phyloP scores from a whole-genome alignment of 2,329 filamentous ascomycete species.

The Paecilomyces variotii region DNA sequence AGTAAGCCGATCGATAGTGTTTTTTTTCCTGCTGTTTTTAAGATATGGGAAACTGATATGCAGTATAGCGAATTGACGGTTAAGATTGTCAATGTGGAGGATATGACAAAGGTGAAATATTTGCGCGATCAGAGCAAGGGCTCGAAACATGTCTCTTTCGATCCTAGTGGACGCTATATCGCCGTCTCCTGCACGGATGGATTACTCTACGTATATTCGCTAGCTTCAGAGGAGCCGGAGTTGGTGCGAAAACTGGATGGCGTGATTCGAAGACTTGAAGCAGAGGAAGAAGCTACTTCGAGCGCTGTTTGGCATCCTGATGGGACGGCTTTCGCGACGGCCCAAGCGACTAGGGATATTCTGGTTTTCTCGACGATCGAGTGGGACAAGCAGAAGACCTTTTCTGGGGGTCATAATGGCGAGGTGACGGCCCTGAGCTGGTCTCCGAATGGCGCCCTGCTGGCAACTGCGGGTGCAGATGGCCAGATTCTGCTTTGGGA shows the following conservation, averaged over 20 bases:
- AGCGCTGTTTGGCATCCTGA: constrained; percentile 87
- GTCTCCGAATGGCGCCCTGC: constrained; percentile 88
- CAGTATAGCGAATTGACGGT: constrained; percentile 69
- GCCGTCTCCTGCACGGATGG: constrained; percentile 84
- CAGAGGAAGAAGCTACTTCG: constrained; percentile 67
- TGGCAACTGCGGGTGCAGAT: constrained; percentile 55
- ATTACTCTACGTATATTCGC: constrained; percentile 79
- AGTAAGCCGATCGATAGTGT: constrained; percentile 43
- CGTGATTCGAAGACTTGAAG: constrained; percentile 69
- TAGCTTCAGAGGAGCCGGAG: constrained; percentile 69
- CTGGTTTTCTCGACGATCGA: constrained; percentile 82
- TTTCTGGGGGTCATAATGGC: constrained; percentile 69
- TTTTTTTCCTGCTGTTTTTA: background rate
- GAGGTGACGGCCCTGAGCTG: constrained; percentile 83
- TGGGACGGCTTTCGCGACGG: constrained; percentile 78
- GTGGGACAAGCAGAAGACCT: constrained; percentile 78
- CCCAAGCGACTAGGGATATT: constrained; percentile 73
- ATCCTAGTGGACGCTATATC: constrained; percentile 66
- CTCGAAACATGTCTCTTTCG: constrained; percentile 88
- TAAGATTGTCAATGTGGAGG: constrained; percentile 74
- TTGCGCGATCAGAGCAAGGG: constrained; percentile 76
- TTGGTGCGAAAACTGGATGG: constrained; percentile 79
- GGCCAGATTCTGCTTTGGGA: constrained; percentile 65
- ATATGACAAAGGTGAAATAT: constrained; percentile 67
- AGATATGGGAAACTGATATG: background rate